Evolutionary conservation across 805 yeast species (phyloP).

Genomic region (Grigorovia transvaalensis): DNA sequence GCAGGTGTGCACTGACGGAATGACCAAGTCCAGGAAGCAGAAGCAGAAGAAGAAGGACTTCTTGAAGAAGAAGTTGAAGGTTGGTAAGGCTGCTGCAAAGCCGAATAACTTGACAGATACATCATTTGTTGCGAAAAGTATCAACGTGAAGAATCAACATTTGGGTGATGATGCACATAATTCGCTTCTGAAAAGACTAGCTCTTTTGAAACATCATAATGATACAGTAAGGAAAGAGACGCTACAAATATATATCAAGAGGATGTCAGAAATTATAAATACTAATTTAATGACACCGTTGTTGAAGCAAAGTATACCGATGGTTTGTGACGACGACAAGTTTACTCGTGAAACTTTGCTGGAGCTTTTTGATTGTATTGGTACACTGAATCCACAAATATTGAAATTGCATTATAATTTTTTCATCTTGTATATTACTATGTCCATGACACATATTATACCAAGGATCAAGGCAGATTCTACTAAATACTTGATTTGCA

Average conservation of each 20-base stretch:
- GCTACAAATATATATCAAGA: conserved; percentile 39
- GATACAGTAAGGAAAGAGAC: conserved; percentile 63
- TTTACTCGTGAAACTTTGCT: conserved; percentile 52
- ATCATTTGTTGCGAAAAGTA: conserved; percentile 59
- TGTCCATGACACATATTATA: conserved; percentile 88
- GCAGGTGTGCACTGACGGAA: conserved; percentile 1
- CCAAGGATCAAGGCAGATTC: conserved; percentile 69
- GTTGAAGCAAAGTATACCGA: conserved; percentile 22
- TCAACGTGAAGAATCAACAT: conserved; percentile 26
- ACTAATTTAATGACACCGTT: conserved; percentile 24
- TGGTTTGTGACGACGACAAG: conserved; percentile 46
- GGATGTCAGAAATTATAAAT: conserved; percentile 36
- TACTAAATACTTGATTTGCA: conserved; percentile 50
- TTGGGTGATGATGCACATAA: conserved; percentile 27
- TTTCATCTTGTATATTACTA: conserved; percentile 63
- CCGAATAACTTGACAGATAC: conserved; percentile 77
- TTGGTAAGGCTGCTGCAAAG: conserved; percentile 70
- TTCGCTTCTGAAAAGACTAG: conserved; percentile 50
- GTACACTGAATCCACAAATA: conserved; percentile 41
- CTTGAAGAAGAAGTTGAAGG: conserved; percentile 62
- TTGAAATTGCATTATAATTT: conserved; percentile 50
- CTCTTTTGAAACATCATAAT: conserved; percentile 67
- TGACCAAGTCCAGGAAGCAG: conserved; percentile 30
- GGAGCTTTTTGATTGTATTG: conserved; percentile 38
- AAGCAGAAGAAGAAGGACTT: conserved; percentile 37